A percentile compares a stretch with the other conserved stretches of the same genome.
Evolutionary conservation across 2,329 filamentous ascomycete species (phyloP).

Genomic region (Aspergillus arachidicola): DNA sequence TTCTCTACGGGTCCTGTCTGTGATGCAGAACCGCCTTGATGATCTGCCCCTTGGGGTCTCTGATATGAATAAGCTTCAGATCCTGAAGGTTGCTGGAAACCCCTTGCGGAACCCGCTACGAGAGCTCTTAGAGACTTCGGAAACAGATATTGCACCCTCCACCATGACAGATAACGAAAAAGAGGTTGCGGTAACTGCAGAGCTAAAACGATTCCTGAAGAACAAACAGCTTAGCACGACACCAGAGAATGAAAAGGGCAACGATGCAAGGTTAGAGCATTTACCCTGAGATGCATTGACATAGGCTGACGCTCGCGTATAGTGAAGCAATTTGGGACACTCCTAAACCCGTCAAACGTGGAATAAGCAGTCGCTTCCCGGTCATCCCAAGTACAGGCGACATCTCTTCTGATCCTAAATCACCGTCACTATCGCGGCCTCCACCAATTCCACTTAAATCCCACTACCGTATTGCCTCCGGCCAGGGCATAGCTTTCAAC

Average conservation of each 20-base stretch:
- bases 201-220: conserved; percentile 61
- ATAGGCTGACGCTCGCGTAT: conserved; percentile 30
- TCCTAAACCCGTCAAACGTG: conserved; percentile 67
- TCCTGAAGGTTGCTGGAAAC: conserved; percentile 88
- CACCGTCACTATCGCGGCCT: conserved; percentile 66
- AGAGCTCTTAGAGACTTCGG: conserved; percentile 67
- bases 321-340: conserved; percentile 77
- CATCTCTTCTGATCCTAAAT: conserved; percentile 72
- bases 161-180: conserved; percentile 61
- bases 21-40: conserved; percentile 84
- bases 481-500: conserved; percentile 40
- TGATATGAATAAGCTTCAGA: conserved; percentile 86
- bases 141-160: conserved; percentile 63
- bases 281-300: neutral
- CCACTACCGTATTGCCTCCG: conserved; percentile 67
- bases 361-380: conserved; percentile 59
- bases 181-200: conserved; percentile 61
- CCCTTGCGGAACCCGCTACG: conserved; percentile 78
- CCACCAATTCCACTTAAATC: conserved; percentile 80
- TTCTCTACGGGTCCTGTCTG: conserved; percentile 84
- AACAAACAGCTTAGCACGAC: conserved; percentile 45
- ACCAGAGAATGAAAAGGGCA: conserved; percentile 49
- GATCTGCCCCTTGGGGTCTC: conserved; percentile 81
- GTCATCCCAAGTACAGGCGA: conserved; percentile 52
- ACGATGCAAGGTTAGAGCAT: conserved; percentile 43